Evolutionary conservation across 805 yeast genomes (phyloP).

Genomic region (Ascoidea asiatica): DNA sequence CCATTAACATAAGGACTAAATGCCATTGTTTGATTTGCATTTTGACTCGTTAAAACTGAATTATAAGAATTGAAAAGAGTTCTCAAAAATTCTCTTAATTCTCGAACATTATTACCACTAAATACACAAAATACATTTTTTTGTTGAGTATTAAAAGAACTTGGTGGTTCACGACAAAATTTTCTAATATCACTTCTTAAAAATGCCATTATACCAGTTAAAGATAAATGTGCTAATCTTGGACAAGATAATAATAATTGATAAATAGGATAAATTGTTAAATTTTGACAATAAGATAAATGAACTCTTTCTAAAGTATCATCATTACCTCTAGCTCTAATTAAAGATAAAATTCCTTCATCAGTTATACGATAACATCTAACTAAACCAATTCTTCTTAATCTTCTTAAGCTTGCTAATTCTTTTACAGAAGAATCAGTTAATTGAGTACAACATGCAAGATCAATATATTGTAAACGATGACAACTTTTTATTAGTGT

Average conservation of each 20-base stretch:
- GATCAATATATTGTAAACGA: constrained; percentile 80
- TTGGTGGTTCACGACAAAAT: constrained; percentile 86
- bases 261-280: constrained; percentile 68
- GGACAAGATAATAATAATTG: constrained; percentile 70
- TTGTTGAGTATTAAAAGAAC: constrained; percentile 81
- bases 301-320: constrained; percentile 88
- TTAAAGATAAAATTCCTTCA: constrained; percentile 60
- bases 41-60: background rate
- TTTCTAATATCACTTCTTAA: constrained; percentile 72
- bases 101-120: constrained; percentile 77
- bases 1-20: no score
- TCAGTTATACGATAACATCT: constrained; percentile 84
- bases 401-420: constrained; percentile 60
- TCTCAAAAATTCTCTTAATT: constrained; percentile 55
- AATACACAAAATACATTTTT: constrained; percentile 82
- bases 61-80: background rate
- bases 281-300: constrained; percentile 75
- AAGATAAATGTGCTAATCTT: constrained; percentile 73
- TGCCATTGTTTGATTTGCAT: background rate
- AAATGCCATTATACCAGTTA: constrained; percentile 89
- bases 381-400: constrained; percentile 86
- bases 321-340: constrained; percentile 52
- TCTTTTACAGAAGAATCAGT: constrained; percentile 75
- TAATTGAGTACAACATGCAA: constrained; percentile 86
- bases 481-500: constrained; percentile 65